Percentiles rank a stretch among this genome's conserved stretches.
Conservation (phyloP, 176 grass and related monocot species). For the Oryza rufipogon region DNA sequence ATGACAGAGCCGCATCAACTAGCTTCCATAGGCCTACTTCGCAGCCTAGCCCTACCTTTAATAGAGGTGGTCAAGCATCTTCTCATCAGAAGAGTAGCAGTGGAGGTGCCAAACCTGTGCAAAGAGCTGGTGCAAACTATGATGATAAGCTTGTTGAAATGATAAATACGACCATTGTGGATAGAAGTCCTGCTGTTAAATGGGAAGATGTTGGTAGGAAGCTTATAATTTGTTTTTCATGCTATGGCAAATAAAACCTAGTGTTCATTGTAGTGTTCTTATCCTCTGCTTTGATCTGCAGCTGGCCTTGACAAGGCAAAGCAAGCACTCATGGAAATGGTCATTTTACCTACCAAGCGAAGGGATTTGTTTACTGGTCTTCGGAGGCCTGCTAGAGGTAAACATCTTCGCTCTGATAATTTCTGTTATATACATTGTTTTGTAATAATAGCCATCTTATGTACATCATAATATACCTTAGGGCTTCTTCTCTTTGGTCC, state of each 20-base stretch:
- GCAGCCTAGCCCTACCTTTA: slow-evolving; percentile 47
- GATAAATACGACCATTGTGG: slow-evolving; percentile 92
- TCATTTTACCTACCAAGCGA: slow-evolving; percentile 95
- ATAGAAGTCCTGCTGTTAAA: slow-evolving; percentile 87
- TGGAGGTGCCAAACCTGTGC: slow-evolving; percentile 48
- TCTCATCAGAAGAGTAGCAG: slow-evolving; percentile 37
- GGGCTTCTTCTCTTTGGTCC: slow-evolving; percentile 88
- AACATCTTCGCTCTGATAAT: slow-evolving; percentile 15
- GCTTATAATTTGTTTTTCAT: neutral
- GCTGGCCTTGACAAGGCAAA: slow-evolving; percentile 98
- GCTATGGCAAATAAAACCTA: slow-evolving; percentile 26
- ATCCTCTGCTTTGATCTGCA: slow-evolving; percentile 40
- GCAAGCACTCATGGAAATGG: slow-evolving; percentile 99
- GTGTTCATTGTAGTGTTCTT: slow-evolving; percentile 17
- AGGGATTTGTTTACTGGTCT: slow-evolving; percentile 91
- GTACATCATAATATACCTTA: slow-evolving; percentile 28
- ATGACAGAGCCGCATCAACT: slow-evolving; percentile 22
- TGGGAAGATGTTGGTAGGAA: slow-evolving; percentile 97
- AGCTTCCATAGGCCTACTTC: slow-evolving; percentile 34
- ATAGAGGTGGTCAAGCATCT: slow-evolving; percentile 50
- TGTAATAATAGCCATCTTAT: slow-evolving; percentile 9
- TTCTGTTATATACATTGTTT: neutral
- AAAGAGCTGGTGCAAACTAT: slow-evolving; percentile 49
- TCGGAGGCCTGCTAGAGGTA: slow-evolving; percentile 89
- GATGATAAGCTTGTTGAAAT: slow-evolving; percentile 83